These are phyloP conservation scores for Hirsutella rhossiliensis DNA, from an alignment of 2,329 filamentous ascomycete species.

Conservation along the genomic window DNA sequence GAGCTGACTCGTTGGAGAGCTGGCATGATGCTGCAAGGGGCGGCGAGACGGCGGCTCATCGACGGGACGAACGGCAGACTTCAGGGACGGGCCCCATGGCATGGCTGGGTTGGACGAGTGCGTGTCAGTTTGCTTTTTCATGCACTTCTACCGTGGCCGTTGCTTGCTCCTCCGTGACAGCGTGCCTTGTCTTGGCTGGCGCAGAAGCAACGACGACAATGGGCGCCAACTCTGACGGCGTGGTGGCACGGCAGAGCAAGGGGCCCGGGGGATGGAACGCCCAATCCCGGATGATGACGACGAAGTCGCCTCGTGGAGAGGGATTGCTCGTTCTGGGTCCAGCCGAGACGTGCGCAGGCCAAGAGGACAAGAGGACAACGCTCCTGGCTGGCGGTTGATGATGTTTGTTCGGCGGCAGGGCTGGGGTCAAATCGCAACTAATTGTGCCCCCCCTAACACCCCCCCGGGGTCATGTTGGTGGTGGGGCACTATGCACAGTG, in stretches of 20 bases:
- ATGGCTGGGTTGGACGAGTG: not conserved
- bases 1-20: conserved; percentile 32
- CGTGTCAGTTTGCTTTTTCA: not conserved
- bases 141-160: too few relatives aligned
- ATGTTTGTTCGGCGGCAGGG: not conserved
- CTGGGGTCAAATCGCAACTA: not conserved
- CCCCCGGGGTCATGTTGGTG: too few relatives aligned
- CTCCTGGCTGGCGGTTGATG: too few relatives aligned
- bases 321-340: too few relatives aligned
- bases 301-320: not conserved
- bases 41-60: not conserved
- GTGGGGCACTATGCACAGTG: not conserved
- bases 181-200: conserved; percentile 2
- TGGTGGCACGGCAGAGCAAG: conserved; percentile 1
- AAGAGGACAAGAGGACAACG: too few relatives aligned
- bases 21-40: conserved; percentile 19
- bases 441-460: too few relatives aligned
- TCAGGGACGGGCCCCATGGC: not conserved
- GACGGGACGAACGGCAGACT: not conserved
- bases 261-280: not conserved
- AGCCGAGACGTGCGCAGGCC: not conserved
- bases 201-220: not conserved
- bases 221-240: not conserved
- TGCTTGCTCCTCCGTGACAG: not conserved
- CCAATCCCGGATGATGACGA: not conserved